Evolutionary conservation across 176 grass and related monocot genomes (phyloP).

Genomic region (Phoenix dactylifera): DNA sequence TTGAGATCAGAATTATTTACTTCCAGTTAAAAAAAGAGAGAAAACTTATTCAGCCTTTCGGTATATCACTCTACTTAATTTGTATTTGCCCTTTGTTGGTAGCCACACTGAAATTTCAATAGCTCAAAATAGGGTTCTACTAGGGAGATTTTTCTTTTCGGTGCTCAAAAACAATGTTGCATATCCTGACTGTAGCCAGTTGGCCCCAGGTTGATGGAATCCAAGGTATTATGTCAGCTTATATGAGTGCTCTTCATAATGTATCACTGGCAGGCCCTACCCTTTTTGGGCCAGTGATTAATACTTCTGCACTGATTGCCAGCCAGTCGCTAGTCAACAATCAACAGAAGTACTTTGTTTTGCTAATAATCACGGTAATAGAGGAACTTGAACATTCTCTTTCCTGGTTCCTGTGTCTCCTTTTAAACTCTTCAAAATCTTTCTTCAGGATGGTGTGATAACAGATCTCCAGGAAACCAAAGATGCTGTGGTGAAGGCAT

Average conservation of each 20-base stretch:
- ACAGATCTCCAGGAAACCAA: constrained; percentile 98
- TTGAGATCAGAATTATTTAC: too few species aligned
- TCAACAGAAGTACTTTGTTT: constrained; percentile 74
- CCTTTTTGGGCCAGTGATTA: constrained; percentile 81
- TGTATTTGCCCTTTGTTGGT: too few species aligned
- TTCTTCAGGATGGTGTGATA: constrained; percentile 86
- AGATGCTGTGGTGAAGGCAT: constrained; percentile 83
- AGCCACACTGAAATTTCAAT: too few species aligned
- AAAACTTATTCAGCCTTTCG: too few species aligned
- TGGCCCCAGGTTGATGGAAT: constrained; percentile 84
- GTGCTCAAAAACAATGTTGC: background rate
- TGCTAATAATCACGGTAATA: constrained; percentile 78
- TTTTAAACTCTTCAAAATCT: constrained; percentile 25
- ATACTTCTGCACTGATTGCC: constrained; percentile 67
- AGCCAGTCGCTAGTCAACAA: constrained; percentile 63
- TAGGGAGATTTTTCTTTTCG: too few species aligned
- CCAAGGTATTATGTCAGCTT: constrained; percentile 97
- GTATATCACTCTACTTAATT: too few species aligned
- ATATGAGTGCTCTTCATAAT: constrained; percentile 87
- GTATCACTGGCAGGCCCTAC: constrained; percentile 95
- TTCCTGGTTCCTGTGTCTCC: background rate
- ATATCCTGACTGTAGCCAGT: constrained; percentile 16
- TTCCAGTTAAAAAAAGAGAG: too few species aligned
- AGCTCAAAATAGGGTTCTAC: too few species aligned
- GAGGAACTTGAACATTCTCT: constrained; percentile 11